Conservation (phyloP, 1,284 basidiomycete genomes). For the Rhizoctonia solani region DNA sequence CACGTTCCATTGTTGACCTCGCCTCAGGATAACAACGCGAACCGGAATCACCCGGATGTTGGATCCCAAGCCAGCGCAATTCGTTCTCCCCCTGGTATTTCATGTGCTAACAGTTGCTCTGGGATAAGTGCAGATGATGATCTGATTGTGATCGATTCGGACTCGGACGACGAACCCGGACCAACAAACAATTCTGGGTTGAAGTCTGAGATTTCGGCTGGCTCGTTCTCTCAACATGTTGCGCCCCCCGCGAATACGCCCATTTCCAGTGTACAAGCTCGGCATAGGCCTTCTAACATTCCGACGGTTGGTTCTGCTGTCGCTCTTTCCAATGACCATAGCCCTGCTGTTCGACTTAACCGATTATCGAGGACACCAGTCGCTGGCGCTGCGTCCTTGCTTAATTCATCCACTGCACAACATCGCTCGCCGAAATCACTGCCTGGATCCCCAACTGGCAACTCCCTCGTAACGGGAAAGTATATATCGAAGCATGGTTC, state of each 20-base stretch:
- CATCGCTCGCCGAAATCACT: no score
- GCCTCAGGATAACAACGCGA: not conserved
- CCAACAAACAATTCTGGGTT: not conserved
- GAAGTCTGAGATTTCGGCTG: not conserved
- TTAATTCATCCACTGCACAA: no score
- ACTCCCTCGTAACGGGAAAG: no score
- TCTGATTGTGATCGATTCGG: conserved; percentile 24
- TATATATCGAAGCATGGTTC: no score
- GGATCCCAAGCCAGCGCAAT: not conserved
- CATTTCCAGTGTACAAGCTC: not conserved
- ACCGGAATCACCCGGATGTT: not conserved
- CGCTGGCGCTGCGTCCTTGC: no score
- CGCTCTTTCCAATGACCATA: no score
- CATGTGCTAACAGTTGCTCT: not conserved
- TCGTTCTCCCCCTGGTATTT: not conserved
- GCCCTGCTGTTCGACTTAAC: no score
- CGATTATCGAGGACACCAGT: no score
- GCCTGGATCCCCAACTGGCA: no score
- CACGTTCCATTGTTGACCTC: not conserved
- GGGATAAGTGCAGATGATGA: conserved; percentile 7
- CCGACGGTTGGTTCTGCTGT: no score
- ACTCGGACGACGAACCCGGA: conserved; percentile 16
- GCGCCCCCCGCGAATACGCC: not conserved
- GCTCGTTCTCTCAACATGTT: not conserved
- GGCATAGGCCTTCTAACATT: not conserved